Evolutionary conservation across 179 eudicot species (phyloP).

Genomic region (Gypsophila paniculata): DNA sequence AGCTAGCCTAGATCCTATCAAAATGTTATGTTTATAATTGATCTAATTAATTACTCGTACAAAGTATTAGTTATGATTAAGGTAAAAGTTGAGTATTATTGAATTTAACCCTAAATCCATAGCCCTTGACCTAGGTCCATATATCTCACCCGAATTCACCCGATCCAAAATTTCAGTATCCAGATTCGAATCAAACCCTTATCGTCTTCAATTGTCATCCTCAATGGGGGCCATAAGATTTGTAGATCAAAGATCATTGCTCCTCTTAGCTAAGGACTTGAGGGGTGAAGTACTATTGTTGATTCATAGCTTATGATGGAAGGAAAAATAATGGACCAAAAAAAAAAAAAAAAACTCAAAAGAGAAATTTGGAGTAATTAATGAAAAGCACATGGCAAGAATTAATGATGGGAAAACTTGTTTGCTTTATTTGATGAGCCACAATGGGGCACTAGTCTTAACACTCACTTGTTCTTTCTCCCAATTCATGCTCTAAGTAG

Average conservation of each 20-base stretch:
- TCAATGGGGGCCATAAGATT: neutral
- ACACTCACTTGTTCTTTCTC: conserved; percentile 25
- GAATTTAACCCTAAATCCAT: neutral
- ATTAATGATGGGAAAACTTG: conserved; percentile 23
- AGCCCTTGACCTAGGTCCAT: neutral
- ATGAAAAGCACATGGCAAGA: conserved; percentile 30
- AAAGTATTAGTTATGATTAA: no score
- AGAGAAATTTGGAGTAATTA: conserved; percentile 16
- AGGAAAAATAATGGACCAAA: conserved; percentile 20
- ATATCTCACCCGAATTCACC: neutral
- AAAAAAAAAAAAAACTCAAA: neutral
- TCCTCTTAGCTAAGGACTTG: neutral
- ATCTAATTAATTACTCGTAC: no score
- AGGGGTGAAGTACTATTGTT: neutral
- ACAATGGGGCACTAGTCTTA: conserved; percentile 21
- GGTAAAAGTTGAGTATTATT: neutral
- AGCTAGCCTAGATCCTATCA: no score
- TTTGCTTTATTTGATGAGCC: conserved; percentile 29
- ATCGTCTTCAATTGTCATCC: neutral
- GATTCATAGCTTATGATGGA: conserved; percentile 26
- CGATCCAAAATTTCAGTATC: neutral
- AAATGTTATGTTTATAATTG: no score
- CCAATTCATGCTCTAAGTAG: neutral
- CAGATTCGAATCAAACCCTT: neutral
- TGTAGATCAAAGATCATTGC: conserved; percentile 4